These are phyloP conservation scores for Trebouxiophyceae sp. DNA, from an alignment of 163 green algal species.

Conservation along the genomic window DNA sequence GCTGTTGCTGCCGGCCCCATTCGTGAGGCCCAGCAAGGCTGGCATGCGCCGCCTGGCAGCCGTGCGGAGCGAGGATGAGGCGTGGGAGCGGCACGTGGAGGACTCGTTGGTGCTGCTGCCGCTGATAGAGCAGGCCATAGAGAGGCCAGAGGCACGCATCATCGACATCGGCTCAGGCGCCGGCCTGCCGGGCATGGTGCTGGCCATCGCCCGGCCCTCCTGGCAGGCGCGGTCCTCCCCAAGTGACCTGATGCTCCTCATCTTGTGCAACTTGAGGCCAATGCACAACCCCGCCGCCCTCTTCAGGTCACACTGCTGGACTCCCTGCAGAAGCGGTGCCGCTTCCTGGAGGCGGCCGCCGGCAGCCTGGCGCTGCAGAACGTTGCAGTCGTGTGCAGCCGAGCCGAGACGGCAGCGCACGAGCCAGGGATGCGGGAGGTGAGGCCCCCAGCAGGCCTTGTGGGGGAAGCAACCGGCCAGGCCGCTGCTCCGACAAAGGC, in stretches of 20 bases:
- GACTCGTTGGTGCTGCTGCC: slow-evolving; percentile 81
- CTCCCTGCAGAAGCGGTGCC: slow-evolving; percentile 72
- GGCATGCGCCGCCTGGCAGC: slow-evolving; percentile 32
- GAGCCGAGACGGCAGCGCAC: slow-evolving; percentile 63
- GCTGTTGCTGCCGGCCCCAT: no score
- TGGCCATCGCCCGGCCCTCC: slow-evolving; percentile 69
- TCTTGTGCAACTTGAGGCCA: not conserved
- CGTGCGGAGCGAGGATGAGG: slow-evolving; percentile 47
- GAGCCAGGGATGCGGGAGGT: slow-evolving; percentile 20
- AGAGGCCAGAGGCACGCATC: not conserved
- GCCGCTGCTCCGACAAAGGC: no score
- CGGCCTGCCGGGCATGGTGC: slow-evolving; percentile 81
- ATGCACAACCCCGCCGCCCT: not conserved
- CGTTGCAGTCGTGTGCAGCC: slow-evolving; percentile 48
- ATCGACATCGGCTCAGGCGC: slow-evolving; percentile 70
- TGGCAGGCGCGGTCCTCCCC: slow-evolving; percentile 67
- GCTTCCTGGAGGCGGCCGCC: slow-evolving; percentile 55
- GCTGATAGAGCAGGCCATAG: slow-evolving; percentile 40
- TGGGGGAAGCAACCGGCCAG: no score
- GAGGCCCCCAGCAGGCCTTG: no score
- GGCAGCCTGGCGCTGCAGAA: slow-evolving; percentile 45
- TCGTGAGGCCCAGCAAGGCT: no score
- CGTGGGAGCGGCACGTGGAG: slow-evolving; percentile 60
- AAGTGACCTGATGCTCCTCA: not conserved
- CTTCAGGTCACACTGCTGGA: slow-evolving; percentile 74